Evolutionary conservation across 176 grass and related monocot genomes (phyloP).

Genomic region (Neostapfia colusana): DNA sequence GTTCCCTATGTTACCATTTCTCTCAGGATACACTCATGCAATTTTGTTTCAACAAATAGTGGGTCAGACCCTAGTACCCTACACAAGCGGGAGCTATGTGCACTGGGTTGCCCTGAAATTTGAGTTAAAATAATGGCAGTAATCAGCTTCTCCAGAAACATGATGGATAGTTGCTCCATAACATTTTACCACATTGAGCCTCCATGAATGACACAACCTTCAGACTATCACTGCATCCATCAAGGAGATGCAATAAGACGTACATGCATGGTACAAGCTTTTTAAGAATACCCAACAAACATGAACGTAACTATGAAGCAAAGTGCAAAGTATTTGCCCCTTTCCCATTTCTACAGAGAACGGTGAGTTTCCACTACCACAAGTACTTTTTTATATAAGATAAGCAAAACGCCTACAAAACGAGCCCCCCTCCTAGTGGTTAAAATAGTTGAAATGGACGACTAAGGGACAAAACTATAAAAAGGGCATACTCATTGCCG

Average conservation of each 20-base stretch:
- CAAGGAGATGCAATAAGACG: background rate
- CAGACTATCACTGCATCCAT: background rate
- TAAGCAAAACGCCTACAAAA: conserved; percentile 12
- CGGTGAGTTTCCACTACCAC: background rate
- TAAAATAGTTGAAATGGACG: background rate
- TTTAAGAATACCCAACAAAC: background rate
- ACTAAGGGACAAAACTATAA: conserved; percentile 31
- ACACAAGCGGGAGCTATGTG: no score
- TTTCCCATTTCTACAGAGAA: conserved; percentile 15
- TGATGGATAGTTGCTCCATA: background rate
- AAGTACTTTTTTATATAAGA: background rate
- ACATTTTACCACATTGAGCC: background rate
- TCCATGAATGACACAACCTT: background rate
- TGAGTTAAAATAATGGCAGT: conserved; percentile 13
- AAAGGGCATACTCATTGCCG: no score
- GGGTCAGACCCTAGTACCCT: no score
- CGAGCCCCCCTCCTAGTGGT: background rate
- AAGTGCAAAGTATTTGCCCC: conserved; percentile 2
- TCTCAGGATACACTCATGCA: background rate
- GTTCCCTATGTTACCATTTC: conserved; percentile 21
- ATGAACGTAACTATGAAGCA: background rate
- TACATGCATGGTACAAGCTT: background rate
- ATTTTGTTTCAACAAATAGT: background rate
- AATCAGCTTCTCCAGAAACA: conserved; percentile 8
- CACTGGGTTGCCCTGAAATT: no score